Evolutionary conservation across 2,329 filamentous ascomycete genomes (phyloP), one percentile per base, ranked within the genome.

Genomic region (Juglanconis oblonga): DNA sequence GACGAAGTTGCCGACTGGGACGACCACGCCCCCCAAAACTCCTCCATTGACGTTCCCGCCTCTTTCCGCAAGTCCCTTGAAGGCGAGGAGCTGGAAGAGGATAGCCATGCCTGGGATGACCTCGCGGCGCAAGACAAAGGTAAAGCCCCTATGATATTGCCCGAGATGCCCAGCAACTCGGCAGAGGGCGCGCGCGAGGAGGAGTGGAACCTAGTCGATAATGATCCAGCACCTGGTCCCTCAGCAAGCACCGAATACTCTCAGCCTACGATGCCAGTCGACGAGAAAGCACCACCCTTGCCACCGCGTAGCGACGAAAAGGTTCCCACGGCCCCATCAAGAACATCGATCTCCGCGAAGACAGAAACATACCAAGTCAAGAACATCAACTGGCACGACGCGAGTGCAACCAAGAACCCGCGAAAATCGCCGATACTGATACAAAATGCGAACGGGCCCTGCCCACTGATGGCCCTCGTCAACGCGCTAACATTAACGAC

Each of bases 381-480:
- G 71, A 92, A 93, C 62, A 88, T 98, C 63, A 87, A 85, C 62
- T 98, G 94, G 93, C 80, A 87, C 62, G 91, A 97, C 71, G 74
- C 79, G 2, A 82, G 71, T 10, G 79, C 81, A 0, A 72, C 79
- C 1, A 80, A 83, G n/a, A 85, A 85, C 56, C 80, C 91, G 42
- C 83, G 91, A 48, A 82, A 83, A n/a, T 94, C 92, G 0, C 94
- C 95, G 0, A 92, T 98, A 58, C 78, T 98, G 45, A 87, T 96
- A 3, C 94, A 99, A 70, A 98, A 97, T 67, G 86, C 88, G 59
- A 99, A 99, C 68, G 95, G 95, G 0, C 95, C 95, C 1, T 99
- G 95, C 73, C 95, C 95, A 1, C 77, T 99, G 13, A 85, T 99
- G 32, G 95, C 95, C 2, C 80, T 99, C 5, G 93, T 98, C 61